Conservation (phyloP, 305 asterid species). For the Fraxinus paxiana region DNA sequence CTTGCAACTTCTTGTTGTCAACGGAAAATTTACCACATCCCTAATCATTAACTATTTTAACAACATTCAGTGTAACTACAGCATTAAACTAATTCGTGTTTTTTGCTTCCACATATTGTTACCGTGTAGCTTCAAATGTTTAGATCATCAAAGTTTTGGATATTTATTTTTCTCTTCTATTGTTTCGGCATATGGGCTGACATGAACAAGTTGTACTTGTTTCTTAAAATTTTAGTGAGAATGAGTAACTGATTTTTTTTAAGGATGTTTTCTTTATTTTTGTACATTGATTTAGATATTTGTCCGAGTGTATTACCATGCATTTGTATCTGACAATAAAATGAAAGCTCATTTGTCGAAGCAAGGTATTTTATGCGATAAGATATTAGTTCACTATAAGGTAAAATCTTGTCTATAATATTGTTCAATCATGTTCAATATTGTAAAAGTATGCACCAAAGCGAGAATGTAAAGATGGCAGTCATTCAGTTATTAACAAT, state of each 20-base stretch:
- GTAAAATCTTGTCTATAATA: background rate
- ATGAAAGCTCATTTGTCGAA: background rate
- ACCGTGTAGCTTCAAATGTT: slow-evolving; percentile 16
- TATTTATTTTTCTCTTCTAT: background rate
- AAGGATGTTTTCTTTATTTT: background rate
- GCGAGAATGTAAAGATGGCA: background rate
- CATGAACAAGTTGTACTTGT: background rate
- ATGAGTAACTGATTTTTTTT: background rate
- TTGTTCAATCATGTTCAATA: background rate
- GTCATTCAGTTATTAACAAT: background rate
- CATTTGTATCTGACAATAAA: background rate
- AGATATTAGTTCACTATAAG: background rate
- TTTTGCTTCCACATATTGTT: background rate
- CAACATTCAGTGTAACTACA: background rate
- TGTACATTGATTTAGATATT: background rate
- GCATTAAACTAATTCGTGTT: background rate
- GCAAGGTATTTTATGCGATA: background rate
- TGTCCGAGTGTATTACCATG: background rate
- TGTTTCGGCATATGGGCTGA: background rate
- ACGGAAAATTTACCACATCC: slow-evolving; percentile 43
- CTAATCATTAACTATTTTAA: slow-evolving; percentile 27
- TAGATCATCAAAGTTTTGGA: background rate
- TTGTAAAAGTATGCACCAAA: background rate
- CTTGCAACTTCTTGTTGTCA: slow-evolving; percentile 70
- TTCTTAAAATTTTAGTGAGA: background rate